Conservation (phyloP, 495 filamentous ascomycete species). For the Usnea hakonensis region DNA sequence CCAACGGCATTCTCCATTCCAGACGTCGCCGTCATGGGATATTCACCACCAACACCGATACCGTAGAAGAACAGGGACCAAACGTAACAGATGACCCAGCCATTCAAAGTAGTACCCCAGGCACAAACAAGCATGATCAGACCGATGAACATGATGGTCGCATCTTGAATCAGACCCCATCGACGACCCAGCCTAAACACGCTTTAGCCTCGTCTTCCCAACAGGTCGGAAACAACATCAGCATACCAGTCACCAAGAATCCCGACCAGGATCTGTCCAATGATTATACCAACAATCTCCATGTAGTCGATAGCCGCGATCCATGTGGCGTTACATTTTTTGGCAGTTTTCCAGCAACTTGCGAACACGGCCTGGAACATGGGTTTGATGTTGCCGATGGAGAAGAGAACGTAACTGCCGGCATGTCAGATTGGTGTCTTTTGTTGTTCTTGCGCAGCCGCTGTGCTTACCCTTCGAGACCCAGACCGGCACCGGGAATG, state of each 20-base stretch:
- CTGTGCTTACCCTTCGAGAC: conserved; percentile 62
- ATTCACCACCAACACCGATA: conserved; percentile 87
- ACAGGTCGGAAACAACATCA: neutral
- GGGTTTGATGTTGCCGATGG: conserved; percentile 79
- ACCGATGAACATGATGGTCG: conserved; percentile 84
- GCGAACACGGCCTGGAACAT: conserved; percentile 64
- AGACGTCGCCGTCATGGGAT: conserved; percentile 91
- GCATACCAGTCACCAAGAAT: conserved; percentile 50
- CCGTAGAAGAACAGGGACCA: conserved; percentile 88
- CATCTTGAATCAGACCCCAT: conserved; percentile 89
- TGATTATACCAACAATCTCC: conserved; percentile 82
- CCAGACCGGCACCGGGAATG: conserved; percentile 66
- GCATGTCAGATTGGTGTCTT: neutral
- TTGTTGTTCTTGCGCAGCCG: neutral
- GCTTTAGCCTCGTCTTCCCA: conserved; percentile 1
- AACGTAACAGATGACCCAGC: conserved; percentile 89
- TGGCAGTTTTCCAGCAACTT: conserved; percentile 58
- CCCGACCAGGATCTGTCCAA: conserved; percentile 73
- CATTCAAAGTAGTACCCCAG: conserved; percentile 75
- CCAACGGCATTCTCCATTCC: conserved; percentile 88
- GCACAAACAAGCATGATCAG: conserved; percentile 77
- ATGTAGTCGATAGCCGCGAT: conserved; percentile 71
- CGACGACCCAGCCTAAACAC: conserved; percentile 66
- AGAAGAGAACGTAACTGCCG: conserved; percentile 54
- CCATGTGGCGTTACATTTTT: conserved; percentile 67